Evolutionary conservation across 1,284 basidiomycete species (phyloP).

Genomic region (Ganoderma lucidum): DNA sequence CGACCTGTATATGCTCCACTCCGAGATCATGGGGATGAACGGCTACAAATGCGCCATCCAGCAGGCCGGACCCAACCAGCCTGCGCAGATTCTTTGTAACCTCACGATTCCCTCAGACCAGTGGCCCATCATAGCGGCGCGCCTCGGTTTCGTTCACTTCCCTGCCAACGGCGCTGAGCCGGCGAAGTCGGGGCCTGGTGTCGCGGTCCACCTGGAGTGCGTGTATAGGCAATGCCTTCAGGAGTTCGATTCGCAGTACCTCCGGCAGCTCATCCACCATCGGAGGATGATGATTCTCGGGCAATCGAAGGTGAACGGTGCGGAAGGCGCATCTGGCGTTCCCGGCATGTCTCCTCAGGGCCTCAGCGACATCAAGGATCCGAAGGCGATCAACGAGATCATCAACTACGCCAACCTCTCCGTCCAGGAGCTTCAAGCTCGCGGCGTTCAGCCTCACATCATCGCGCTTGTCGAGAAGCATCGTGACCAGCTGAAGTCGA

Average conservation of each 20-base stretch:
- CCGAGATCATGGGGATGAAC: slow-evolving; percentile 57
- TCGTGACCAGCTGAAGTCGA: slow-evolving; percentile 55
- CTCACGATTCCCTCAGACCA: slow-evolving; percentile 47
- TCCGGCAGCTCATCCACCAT: slow-evolving; percentile 37
- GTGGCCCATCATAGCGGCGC: slow-evolving; percentile 72
- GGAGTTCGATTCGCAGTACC: slow-evolving; percentile 65
- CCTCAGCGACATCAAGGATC: slow-evolving; percentile 32
- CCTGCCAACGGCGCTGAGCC: slow-evolving; percentile 63
- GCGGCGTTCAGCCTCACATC: slow-evolving; percentile 56
- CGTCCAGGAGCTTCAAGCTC: slow-evolving; percentile 58
- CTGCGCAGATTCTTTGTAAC: neutral
- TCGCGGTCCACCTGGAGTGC: slow-evolving; percentile 64
- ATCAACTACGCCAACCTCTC: slow-evolving; percentile 53
- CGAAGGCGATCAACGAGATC: slow-evolving; percentile 50
- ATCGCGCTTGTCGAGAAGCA: slow-evolving; percentile 66
- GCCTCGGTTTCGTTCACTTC: slow-evolving; percentile 68
- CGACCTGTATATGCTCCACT: slow-evolving; percentile 65
- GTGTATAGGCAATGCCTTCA: slow-evolving; percentile 67
- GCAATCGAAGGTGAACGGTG: slow-evolving; percentile 15
- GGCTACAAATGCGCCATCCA: neutral
- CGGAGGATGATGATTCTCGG: slow-evolving; percentile 22
- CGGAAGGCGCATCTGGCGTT: slow-evolving; percentile 4
- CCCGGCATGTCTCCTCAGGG: slow-evolving; percentile 6
- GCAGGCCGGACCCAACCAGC: neutral
- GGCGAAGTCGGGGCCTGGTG: slow-evolving; percentile 61